Evolutionary conservation across 169 alveolate genomes (phyloP), one percentile per base, ranked within the genome.

Genomic region (Cryptosporidium sp.): DNA sequence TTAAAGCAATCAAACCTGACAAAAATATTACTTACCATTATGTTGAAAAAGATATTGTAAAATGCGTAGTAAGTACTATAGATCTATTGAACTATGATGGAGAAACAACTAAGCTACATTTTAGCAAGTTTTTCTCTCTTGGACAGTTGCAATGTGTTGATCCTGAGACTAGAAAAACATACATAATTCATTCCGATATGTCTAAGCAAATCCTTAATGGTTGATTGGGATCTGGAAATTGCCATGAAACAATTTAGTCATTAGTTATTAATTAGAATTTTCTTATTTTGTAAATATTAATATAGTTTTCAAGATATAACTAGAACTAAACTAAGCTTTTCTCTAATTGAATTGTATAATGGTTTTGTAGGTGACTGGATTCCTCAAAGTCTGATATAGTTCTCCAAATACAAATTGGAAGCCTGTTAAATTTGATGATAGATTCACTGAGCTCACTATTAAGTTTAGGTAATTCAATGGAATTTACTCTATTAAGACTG

Each of bases 1-100:
- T 80, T 44, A 80, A 80, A 42, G 89, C 80, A 23, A 65, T 80
- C 21, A 80, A 60, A 45, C 89, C 89, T 5, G 62, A 80, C 31
- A 80, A 65, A 26, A 53, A 80, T 60, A 65, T 80, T 26, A 80
- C 26, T 3, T 80, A 80, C 51, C 89, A 80, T 62, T 80, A 80
- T 80, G 68, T 80, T 4, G 65, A 62, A 44, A 80, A 80, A 29
- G 75, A 48, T 7, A 80, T 80, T 65, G 89, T 80, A 21, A 60
- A 67, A 44, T 80, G 89, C 21, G 52, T 65, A 7, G 75, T 65
- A 2, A 37, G 44, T n/a, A 80, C 62, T 1, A 31, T 35, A 5
- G 51, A 62, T 23, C 23, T 65, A 44, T 37, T 42, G 21, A 33
- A 29, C 33, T 53, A 56, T 35, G 86, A 52, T 7, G 56, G 60